phyloP scores from a whole-genome alignment of 257 asterid genomes.

The Solanum pimpinellifolium region DNA sequence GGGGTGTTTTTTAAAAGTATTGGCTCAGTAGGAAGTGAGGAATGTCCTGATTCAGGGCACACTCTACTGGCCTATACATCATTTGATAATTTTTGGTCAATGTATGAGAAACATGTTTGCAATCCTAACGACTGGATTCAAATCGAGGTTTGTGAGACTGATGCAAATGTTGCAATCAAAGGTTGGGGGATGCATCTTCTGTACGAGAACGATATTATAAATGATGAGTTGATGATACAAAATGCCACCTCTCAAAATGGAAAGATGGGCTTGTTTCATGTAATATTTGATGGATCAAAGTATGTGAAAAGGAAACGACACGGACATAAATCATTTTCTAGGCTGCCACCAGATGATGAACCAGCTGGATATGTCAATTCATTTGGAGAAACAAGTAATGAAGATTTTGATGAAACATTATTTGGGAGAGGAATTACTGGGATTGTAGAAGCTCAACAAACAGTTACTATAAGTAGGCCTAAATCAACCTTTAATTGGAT shows the following conservation, averaged over 20 bases:
- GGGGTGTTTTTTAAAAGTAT: not conserved
- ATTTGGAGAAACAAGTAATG: not conserved
- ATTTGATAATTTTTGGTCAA: not conserved
- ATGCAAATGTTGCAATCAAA: not conserved
- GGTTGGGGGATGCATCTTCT: not conserved
- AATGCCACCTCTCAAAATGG: not conserved
- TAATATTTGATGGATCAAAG: not conserved
- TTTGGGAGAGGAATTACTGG: not conserved
- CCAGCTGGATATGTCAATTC: not conserved
- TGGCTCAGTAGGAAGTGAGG: not conserved
- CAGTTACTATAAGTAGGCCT: not conserved
- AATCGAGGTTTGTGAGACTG: not conserved
- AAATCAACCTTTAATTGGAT: not conserved
- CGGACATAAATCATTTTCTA: not conserved
- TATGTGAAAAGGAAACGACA: not conserved
- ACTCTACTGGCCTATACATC: not conserved
- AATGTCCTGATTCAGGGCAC: not conserved
- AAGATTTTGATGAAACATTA: not conserved
- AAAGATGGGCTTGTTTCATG: not conserved
- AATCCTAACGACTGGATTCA: not conserved
- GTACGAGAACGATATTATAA: not conserved
- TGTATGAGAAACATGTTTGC: not conserved
- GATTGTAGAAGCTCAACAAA: not conserved
- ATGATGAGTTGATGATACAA: not conserved
- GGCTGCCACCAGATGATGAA: not conserved